These are phyloP conservation scores for Suillus ampliporus DNA, from an alignment of 768 basidiomycete genomes.

Conservation along the genomic window DNA sequence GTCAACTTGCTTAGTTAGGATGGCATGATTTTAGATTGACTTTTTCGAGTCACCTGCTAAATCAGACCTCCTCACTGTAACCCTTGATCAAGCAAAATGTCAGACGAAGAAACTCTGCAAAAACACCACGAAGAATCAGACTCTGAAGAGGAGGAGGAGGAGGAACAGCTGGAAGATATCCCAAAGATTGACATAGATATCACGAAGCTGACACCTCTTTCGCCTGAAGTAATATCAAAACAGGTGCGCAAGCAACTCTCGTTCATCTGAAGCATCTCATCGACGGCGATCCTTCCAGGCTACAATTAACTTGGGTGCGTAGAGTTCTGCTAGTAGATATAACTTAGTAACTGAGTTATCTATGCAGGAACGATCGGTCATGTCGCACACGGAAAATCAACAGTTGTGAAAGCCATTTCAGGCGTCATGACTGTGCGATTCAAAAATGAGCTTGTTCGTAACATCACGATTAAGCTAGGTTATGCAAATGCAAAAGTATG, in stretches of 20 bases:
- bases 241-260: conserved; percentile 58
- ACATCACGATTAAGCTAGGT: conserved; percentile 99
- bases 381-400: conserved; percentile 97
- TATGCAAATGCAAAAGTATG: conserved; percentile 98
- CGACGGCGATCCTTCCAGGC: conserved; percentile 57
- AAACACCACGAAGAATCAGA: conserved; percentile 73
- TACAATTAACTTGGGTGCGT: conserved; percentile 88
- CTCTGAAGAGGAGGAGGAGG: conserved; percentile 70
- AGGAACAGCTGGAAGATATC: conserved; percentile 56
- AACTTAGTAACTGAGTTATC: conserved; percentile 4
- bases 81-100: conserved; percentile 47
- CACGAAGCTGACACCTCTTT: conserved; percentile 83
- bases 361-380: conserved; percentile 92
- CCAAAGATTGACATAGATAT: conserved; percentile 80
- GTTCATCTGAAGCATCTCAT: background rate
- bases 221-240: conserved; percentile 90
- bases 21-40: background rate
- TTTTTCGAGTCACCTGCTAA: conserved; percentile 6
- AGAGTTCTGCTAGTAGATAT: background rate
- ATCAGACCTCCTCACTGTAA: background rate
- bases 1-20: background rate
- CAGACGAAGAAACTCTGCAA: conserved; percentile 69
- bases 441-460: conserved; percentile 98
- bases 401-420: conserved; percentile 98
- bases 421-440: conserved; percentile 98